A percentile compares a stretch with the other conserved stretches of the same genome.
These are phyloP conservation scores for Alternaria sp. DNA, from an alignment of 2,329 filamentous ascomycete species.

Conservation along the genomic window DNA sequence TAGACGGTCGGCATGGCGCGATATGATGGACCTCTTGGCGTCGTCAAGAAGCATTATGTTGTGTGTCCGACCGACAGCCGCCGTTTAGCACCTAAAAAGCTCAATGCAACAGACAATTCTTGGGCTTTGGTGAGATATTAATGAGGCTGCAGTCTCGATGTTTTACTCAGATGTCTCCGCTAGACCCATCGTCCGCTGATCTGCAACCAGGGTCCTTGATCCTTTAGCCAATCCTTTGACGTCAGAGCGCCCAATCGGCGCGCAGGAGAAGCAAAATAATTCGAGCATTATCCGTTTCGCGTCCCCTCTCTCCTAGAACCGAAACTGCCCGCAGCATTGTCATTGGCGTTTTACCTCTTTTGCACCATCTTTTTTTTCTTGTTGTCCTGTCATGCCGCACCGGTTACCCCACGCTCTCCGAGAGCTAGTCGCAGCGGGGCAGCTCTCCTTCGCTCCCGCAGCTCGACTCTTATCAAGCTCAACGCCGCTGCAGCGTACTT, in stretches of 20 bases:
- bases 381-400: slow-evolving; percentile 23
- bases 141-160: slow-evolving; percentile 8
- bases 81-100: neutral
- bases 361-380: slow-evolving; percentile 8
- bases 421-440: slow-evolving; percentile 23
- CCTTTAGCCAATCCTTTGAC: slow-evolving; percentile 27
- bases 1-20: slow-evolving; percentile 35
- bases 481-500: slow-evolving; percentile 7
- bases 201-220: slow-evolving; percentile 24
- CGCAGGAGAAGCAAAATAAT: slow-evolving; percentile 26
- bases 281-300: slow-evolving; percentile 10
- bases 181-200: slow-evolving; percentile 21
- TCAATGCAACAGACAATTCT: neutral
- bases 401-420: slow-evolving; percentile 36
- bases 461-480: slow-evolving; percentile 17
- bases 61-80: neutral
- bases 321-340: slow-evolving; percentile 28
- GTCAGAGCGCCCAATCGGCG: slow-evolving; percentile 42
- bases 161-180: slow-evolving; percentile 23
- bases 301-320: slow-evolving; percentile 26
- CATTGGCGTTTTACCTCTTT: slow-evolving; percentile 19
- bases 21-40: slow-evolving; percentile 23
- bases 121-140: slow-evolving; percentile 3
- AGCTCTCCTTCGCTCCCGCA: slow-evolving; percentile 11
- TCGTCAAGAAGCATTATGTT: slow-evolving; percentile 31